Evolutionary conservation across 148 eudicot species (phyloP).

Genomic region (Vaccinium darrowii): DNA sequence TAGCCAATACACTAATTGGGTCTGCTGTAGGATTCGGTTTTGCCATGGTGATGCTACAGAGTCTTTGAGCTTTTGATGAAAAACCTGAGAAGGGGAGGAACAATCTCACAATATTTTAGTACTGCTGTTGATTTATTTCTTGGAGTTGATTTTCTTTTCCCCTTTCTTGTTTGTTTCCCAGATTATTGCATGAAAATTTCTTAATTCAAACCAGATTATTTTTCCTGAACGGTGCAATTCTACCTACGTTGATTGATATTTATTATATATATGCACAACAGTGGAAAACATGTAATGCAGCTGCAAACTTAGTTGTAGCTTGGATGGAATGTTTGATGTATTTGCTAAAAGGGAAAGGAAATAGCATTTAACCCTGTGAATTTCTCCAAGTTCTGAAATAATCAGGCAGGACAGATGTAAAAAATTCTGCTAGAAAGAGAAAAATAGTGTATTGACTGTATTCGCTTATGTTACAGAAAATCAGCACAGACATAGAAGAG

Average conservation of each 20-base stretch:
- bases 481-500: background rate
- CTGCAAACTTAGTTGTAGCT: background rate
- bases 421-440: too few species aligned
- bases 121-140: constrained; percentile 1
- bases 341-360: background rate
- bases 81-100: background rate
- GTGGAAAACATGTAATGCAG: background rate
- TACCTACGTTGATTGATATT: background rate
- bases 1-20: constrained; percentile 12
- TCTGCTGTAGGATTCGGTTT: constrained; percentile 19
- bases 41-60: constrained; percentile 18
- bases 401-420: background rate
- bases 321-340: background rate
- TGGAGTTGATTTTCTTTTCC: background rate
- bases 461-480: constrained; percentile 15
- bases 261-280: background rate
- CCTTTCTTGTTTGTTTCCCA: background rate
- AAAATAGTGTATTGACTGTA: background rate
- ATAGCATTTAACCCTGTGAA: background rate
- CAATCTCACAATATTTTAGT: background rate
- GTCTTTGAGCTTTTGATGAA: constrained; percentile 11
- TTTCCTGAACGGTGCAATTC: background rate
- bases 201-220: background rate
- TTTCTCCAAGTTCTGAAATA: background rate
- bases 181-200: background rate